phyloP scores from a whole-genome alignment of 2,329 filamentous ascomycete genomes.

The Bipolaris zeicola region DNA sequence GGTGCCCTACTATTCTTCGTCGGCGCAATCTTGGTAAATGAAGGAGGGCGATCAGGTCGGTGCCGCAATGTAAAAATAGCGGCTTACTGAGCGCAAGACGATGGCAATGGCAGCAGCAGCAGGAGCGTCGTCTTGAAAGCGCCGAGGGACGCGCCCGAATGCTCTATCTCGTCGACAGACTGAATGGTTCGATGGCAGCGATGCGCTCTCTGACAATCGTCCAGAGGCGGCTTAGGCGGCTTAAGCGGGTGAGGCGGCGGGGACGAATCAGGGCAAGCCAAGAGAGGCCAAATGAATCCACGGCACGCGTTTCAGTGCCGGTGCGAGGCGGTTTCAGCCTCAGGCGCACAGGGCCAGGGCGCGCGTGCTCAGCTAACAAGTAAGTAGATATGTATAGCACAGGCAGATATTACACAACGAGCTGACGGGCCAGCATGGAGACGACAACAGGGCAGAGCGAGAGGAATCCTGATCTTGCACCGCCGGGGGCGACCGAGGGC shows the following conservation, averaged over 20 bases:
- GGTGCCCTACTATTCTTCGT: neutral
- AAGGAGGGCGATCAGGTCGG: constrained; percentile 10
- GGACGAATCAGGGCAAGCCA: constrained; percentile 33
- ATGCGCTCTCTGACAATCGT: constrained; percentile 14
- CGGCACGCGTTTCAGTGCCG: constrained; percentile 40
- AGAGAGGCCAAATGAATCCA: constrained; percentile 35
- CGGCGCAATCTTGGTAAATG: constrained; percentile 14
- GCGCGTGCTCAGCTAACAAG: neutral
- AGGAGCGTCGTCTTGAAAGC: constrained; percentile 4
- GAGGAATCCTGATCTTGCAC: constrained; percentile 3
- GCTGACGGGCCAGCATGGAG: neutral
- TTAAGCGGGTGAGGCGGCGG: constrained; percentile 4
- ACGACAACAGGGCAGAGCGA: neutral
- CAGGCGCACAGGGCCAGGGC: constrained; percentile 10
- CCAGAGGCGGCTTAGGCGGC: constrained; percentile 16
- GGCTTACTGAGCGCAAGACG: neutral
- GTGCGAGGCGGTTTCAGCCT: constrained; percentile 39
- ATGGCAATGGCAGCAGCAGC: neutral
- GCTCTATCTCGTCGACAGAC: constrained; percentile 1
- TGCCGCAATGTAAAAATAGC: constrained; percentile 1
- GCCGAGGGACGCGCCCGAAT: constrained; percentile 7
- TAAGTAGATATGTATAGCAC: neutral
- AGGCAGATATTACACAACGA: neutral
- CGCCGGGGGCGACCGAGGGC: neutral
- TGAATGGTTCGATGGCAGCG: constrained; percentile 35